Conservation (phyloP, 176 grass and related monocot genomes). For the Melocanna baccifera region DNA sequence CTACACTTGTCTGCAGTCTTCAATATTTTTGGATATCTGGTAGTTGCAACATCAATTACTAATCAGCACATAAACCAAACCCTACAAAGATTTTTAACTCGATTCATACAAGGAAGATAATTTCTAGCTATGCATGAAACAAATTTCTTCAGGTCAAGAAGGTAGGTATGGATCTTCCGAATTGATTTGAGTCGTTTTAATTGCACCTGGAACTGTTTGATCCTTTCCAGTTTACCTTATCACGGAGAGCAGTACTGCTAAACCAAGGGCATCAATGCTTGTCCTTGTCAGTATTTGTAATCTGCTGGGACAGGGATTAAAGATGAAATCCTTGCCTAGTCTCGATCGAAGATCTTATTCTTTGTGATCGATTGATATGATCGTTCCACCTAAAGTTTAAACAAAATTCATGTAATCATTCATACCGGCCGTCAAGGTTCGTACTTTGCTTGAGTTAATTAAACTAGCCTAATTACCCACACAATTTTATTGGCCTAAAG, state of each 20-base stretch:
- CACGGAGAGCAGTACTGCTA: background rate
- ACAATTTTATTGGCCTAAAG: too few relatives aligned
- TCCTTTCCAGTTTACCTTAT: constrained; percentile 15
- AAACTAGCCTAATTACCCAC: background rate
- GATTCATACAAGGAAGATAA: constrained; percentile 9
- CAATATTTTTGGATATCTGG: background rate
- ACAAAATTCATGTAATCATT: background rate
- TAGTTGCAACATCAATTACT: constrained; percentile 38
- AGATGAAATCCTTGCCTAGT: constrained; percentile 18
- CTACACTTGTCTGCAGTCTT: constrained; percentile 21
- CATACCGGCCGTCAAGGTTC: background rate
- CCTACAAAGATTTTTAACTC: background rate
- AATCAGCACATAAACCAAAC: background rate
- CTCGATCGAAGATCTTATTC: constrained; percentile 34
- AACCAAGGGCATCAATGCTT: constrained; percentile 5
- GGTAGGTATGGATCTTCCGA: constrained; percentile 27
- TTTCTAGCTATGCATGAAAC: constrained; percentile 25
- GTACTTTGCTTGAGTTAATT: background rate
- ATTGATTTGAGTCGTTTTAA: background rate
- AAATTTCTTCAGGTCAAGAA: background rate
- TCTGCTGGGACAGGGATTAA: background rate
- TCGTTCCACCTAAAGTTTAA: constrained; percentile 14
- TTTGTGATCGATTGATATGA: constrained; percentile 33
- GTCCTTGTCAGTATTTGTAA: constrained; percentile 3
- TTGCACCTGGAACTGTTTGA: constrained; percentile 21